Conservation (phyloP, 352 stramenopile species). For the Peronospora destructor region DNA sequence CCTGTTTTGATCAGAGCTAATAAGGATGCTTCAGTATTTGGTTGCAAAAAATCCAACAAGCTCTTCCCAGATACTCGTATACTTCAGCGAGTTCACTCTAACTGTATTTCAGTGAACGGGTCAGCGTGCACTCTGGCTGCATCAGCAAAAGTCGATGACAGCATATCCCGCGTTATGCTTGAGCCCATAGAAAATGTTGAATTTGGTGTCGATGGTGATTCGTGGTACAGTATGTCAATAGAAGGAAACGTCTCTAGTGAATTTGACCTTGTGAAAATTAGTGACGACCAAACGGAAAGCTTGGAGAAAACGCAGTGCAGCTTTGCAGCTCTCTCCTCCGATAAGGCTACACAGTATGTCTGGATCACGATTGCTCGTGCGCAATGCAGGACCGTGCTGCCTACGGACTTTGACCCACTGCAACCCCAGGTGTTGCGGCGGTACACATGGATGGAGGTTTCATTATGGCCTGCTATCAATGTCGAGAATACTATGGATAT, state of each 20-base stretch:
- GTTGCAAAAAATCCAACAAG: slow-evolving; percentile 6
- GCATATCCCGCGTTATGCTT: slow-evolving; percentile 25
- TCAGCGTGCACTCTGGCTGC: slow-evolving; percentile 20
- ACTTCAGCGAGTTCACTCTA: slow-evolving; percentile 8
- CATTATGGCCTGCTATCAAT: slow-evolving; percentile 37
- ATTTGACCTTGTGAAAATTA: slow-evolving; percentile 45
- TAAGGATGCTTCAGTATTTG: slow-evolving; percentile 7
- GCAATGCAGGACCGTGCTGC: slow-evolving; percentile 34
- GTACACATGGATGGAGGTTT: slow-evolving; percentile 51
- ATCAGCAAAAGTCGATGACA: neutral
- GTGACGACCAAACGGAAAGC: slow-evolving; percentile 15
- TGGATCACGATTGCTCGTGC: slow-evolving; percentile 33
- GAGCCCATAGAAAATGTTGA: slow-evolving; percentile 27
- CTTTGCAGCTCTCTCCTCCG: slow-evolving; percentile 19
- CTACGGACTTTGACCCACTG: slow-evolving; percentile 41
- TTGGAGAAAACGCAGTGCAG: slow-evolving; percentile 17
- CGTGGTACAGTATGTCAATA: slow-evolving; percentile 27
- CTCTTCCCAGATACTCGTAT: slow-evolving; percentile 8
- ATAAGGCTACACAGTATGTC: slow-evolving; percentile 24
- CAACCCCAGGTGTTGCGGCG: slow-evolving; percentile 33
- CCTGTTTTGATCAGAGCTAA: slow-evolving; percentile 35
- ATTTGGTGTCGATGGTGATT: slow-evolving; percentile 20
- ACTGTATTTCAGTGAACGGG: slow-evolving; percentile 30
- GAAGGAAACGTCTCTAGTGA: slow-evolving; percentile 29
- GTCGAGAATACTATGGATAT: slow-evolving; percentile 37